phyloP scores from a whole-genome alignment of 2,329 filamentous ascomycete genomes.

The Talaromyces funiculosus region DNA sequence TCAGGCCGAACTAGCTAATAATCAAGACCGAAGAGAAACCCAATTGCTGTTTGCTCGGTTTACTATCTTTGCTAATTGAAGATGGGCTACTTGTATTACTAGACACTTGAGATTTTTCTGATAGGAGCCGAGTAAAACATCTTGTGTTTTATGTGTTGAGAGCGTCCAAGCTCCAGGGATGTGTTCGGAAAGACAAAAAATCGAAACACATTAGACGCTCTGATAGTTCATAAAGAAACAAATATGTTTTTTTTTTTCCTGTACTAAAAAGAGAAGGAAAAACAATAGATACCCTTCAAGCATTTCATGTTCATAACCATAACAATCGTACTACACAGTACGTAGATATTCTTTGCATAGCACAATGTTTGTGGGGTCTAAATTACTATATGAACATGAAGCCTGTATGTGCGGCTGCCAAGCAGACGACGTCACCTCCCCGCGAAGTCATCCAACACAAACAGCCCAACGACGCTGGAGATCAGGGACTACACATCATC shows the following conservation, averaged over 20 bases:
- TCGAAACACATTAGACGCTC: neutral
- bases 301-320: neutral
- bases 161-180: neutral
- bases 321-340: neutral
- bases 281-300: too few relatives aligned
- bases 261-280: too few relatives aligned
- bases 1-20: slow-evolving; percentile 21
- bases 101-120: neutral
- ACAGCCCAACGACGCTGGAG: neutral
- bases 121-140: neutral
- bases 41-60: neutral
- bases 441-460: slow-evolving; percentile 5
- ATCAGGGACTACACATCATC: neutral
- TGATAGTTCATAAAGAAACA: neutral
- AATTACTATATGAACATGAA: neutral
- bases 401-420: slow-evolving; percentile 13
- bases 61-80: neutral
- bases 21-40: neutral
- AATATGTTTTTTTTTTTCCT: too few relatives aligned
- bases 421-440: slow-evolving; percentile 16
- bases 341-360: neutral
- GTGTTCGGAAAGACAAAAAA: neutral
- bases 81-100: neutral
- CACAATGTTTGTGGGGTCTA: neutral
- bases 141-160: neutral